These are phyloP conservation scores for Metschnikowia reukaufii DNA, from an alignment of 805 yeast genomes.

Conservation along the genomic window DNA sequence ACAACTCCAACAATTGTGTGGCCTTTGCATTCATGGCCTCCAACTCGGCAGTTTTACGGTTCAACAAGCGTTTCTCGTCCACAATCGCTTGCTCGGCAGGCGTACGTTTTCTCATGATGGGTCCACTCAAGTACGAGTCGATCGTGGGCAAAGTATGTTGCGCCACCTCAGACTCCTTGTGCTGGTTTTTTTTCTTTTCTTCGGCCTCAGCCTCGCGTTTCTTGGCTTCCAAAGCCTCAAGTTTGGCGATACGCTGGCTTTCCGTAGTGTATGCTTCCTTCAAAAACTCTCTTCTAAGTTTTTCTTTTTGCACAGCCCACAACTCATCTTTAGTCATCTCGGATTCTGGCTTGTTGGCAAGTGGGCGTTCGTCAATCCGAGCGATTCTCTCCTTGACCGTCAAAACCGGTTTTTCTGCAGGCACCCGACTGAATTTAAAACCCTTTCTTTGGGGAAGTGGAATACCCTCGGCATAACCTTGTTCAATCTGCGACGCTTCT, in stretches of 20 bases:
- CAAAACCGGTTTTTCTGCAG: constrained; percentile 50
- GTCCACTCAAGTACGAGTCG: constrained; percentile 62
- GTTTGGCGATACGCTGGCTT: constrained; percentile 45
- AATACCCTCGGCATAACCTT: constrained; percentile 71
- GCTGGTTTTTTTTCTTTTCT: constrained; percentile 26
- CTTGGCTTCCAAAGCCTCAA: constrained; percentile 30
- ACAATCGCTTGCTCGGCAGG: constrained; percentile 62
- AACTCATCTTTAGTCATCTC: constrained; percentile 35
- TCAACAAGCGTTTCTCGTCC: constrained; percentile 60
- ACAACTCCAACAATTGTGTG: constrained; percentile 60
- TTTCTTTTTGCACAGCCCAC: constrained; percentile 54
- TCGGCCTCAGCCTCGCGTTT: constrained; percentile 28
- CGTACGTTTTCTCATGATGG: constrained; percentile 72
- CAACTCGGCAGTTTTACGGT: constrained; percentile 58
- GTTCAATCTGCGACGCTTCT: constrained; percentile 46
- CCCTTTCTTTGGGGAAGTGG: constrained; percentile 63
- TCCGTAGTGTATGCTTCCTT: constrained; percentile 60
- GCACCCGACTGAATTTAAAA: constrained; percentile 48
- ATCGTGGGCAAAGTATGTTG: constrained; percentile 78
- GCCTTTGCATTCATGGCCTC: constrained; percentile 54
- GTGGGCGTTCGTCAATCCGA: constrained; percentile 48
- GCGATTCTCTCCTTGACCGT: constrained; percentile 61
- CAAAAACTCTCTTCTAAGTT: constrained; percentile 70
- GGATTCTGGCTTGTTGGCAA: constrained; percentile 30
- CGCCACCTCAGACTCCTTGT: constrained; percentile 52